These are phyloP conservation scores for Myriosclerotinia scirpicola DNA, from an alignment of 2,329 filamentous ascomycete genomes.

Conservation along the genomic window DNA sequence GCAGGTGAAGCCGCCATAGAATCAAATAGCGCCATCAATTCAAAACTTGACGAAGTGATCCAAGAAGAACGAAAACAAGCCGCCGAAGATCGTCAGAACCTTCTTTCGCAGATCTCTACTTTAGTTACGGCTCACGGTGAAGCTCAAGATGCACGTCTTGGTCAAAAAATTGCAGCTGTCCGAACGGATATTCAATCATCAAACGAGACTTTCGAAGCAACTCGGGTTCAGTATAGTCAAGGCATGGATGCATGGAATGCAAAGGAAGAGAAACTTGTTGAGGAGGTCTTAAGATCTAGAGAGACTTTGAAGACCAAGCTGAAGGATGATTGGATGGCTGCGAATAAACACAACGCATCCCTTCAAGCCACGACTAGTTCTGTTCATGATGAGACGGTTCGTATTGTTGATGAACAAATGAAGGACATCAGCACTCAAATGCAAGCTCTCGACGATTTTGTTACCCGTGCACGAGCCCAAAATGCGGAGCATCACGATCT, in stretches of 20 bases:
- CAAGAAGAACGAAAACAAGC: conserved; percentile 75
- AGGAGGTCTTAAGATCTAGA: conserved; percentile 69
- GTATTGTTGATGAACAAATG: conserved; percentile 87
- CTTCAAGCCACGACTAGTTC: conserved; percentile 82
- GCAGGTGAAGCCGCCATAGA: conserved; percentile 68
- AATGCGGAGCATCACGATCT: conserved; percentile 75
- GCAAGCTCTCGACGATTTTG: conserved; percentile 85
- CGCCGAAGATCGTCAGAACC: conserved; percentile 68
- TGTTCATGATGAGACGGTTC: conserved; percentile 86
- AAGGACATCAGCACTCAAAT: conserved; percentile 85
- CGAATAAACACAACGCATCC: conserved; percentile 76
- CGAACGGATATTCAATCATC: conserved; percentile 65
- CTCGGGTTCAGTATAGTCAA: conserved; percentile 63
- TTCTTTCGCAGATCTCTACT: conserved; percentile 75
- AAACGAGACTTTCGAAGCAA: conserved; percentile 63
- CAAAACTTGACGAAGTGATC: conserved; percentile 66
- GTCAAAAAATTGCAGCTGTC: conserved; percentile 60
- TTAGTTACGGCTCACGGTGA: conserved; percentile 75
- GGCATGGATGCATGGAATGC: conserved; percentile 74
- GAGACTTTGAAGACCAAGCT: conserved; percentile 79
- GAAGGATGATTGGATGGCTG: conserved; percentile 78
- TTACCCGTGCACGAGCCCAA: conserved; percentile 75
- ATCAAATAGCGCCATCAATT: conserved; percentile 66
- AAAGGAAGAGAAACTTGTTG: conserved; percentile 67
- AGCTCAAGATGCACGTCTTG: conserved; percentile 69